Percentiles rank a stretch among this genome's conserved stretches.
These are phyloP conservation scores for Lipomyces mesembrius DNA, from an alignment of 805 yeast genomes.

Conservation along the genomic window DNA sequence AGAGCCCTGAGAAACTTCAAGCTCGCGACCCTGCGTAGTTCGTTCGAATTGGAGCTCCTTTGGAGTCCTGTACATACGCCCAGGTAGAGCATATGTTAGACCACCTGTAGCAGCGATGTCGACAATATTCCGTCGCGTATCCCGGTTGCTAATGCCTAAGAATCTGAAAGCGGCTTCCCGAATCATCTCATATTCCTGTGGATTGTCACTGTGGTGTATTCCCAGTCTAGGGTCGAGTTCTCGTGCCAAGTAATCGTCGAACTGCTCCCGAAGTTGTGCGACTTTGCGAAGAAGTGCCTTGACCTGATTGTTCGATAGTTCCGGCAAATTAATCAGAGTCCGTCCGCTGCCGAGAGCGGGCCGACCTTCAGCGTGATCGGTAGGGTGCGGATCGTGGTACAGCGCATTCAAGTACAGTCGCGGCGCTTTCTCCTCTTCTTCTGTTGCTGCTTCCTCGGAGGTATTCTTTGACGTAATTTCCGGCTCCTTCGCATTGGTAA, in stretches of 20 bases:
- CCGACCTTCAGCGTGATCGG: background rate
- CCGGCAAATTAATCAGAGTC: conserved; percentile 1
- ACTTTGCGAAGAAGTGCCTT: conserved; percentile 2
- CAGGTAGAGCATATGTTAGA: conserved; percentile 22
- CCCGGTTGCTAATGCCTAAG: conserved; percentile 4
- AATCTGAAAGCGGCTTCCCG: conserved; percentile 3
- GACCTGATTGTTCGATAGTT: background rate
- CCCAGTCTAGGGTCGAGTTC: background rate
- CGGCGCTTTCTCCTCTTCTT: background rate
- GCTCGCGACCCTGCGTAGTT: conserved; percentile 26
- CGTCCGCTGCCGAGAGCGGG: background rate
- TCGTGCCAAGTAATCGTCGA: background rate
- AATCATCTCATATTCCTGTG: background rate
- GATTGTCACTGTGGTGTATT: background rate
- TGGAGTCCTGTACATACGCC: conserved; percentile 30
- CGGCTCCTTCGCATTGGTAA: background rate
- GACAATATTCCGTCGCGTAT: background rate
- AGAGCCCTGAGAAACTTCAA: conserved; percentile 15
- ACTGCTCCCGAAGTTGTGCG: background rate
- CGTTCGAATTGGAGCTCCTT: conserved; percentile 10
- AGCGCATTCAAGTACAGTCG: background rate
- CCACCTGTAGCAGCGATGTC: conserved; percentile 26
- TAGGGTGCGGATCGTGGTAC: background rate
- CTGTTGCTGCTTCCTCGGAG: background rate
- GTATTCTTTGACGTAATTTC: background rate